Base-by-base conservation (phyloP, 2,329 filamentous ascomycete genomes). In the Alternaria gaisen region DNA sequence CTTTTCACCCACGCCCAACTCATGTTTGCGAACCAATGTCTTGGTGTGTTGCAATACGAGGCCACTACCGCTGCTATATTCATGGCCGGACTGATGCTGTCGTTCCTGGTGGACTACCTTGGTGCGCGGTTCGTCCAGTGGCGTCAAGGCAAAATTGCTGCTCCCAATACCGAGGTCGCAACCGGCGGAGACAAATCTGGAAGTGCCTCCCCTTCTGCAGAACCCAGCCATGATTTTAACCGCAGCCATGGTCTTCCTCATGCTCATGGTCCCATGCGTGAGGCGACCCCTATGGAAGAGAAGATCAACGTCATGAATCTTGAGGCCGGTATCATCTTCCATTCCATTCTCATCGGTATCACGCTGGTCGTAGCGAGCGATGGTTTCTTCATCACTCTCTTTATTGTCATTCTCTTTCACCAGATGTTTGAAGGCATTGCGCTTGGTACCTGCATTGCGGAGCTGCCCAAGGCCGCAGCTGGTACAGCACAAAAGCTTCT, bases 381-480 rank as follows among this genome's bases (percentile, higher is more conserved):
- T 69, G 81, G 79, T 4, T 83, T 80, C 69, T 85, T 85, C 74
- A 79, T 80, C 41, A 85, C 83, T 0, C 78, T 86, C 3, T 81
- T 85, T 64, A 76, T 83, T 44, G 90, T 93, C 55, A 91, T 93
- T 59, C 79, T 92, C 58, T 92, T 93, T 80, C 91, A 93, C 72
- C 91, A 93, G 71, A 87, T 91, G 81, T 92, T 94, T 69, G 90
- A 93, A 73, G 91, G 91, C 4, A 83, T 93, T 46, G 91, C 91
- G 0, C 86, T 93, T 0, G 90, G 91, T 18, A 87, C 87, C 9
- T 86, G 89, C 14, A 92, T 93, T 63, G 88, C 90, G 9, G 83
- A 84, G 0, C 81, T 92, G 1, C 83, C 73, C 56, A 74, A 72
- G 12, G 80, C 69, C 8, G 66, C 68, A 4, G 72, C 77, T n/a